Conservation (phyloP, 768 basidiomycete species). For the Fibroporia radiculosa region DNA sequence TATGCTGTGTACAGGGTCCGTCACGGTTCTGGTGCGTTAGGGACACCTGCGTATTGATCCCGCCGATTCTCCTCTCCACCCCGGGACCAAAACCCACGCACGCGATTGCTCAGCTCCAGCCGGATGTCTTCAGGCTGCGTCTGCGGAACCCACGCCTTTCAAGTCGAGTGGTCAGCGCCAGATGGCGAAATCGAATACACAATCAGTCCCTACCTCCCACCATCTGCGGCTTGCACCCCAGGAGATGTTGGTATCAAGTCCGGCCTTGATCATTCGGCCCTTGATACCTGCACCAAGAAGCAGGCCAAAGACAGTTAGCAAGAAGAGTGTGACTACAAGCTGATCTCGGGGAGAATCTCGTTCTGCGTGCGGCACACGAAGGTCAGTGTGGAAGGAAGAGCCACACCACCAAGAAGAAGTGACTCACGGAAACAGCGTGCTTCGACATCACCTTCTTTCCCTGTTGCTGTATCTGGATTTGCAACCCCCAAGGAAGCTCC, state of each 20-base stretch:
- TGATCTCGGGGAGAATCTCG: slow-evolving; percentile 95
- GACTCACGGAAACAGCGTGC: slow-evolving; percentile 90
- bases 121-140: slow-evolving; percentile 49
- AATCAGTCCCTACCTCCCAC: slow-evolving; percentile 64
- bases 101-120: slow-evolving; percentile 25
- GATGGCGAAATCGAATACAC: background rate
- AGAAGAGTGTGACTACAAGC: slow-evolving; percentile 84
- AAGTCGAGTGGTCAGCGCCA: slow-evolving; percentile 6
- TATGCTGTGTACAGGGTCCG: too few relatives aligned
- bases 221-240: slow-evolving; percentile 63
- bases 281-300: slow-evolving; percentile 80
- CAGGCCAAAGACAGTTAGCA: slow-evolving; percentile 81
- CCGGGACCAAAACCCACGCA: background rate
- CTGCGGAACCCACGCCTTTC: slow-evolving; percentile 39
- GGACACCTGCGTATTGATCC: background rate
- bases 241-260: slow-evolving; percentile 52
- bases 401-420: slow-evolving; percentile 6
- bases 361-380: slow-evolving; percentile 39
- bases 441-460: slow-evolving; percentile 93
- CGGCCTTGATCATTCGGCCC: slow-evolving; percentile 73
- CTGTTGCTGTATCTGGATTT: slow-evolving; percentile 88
- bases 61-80: background rate
- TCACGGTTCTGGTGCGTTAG: slow-evolving; percentile 4
- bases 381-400: slow-evolving; percentile 4
- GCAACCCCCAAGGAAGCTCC: slow-evolving; percentile 80